Evolutionary conservation across 2,329 filamentous ascomycete genomes (phyloP), one percentile per base, ranked within the genome.

Genomic region (Juglanconis oblonga): DNA sequence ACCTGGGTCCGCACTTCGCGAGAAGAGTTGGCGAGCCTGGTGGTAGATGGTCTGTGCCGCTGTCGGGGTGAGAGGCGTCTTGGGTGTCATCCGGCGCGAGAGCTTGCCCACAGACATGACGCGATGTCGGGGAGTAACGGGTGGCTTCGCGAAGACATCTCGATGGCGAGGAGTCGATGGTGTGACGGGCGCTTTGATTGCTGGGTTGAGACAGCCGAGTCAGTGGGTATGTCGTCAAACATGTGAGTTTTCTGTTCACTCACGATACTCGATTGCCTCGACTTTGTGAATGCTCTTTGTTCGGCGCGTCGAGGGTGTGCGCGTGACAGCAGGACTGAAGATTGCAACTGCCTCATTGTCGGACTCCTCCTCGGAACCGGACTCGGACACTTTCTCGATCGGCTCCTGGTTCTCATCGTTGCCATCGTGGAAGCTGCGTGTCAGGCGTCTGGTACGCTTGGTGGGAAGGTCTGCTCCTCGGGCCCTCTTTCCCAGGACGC

Each of bases 11-110:
- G 89, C 86, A 64, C 90, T 90, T 53, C 92, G 87, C 6, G 90
- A 87, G 70, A 99, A 99, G 3, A 96, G 76, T 69, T 97, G 92
- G 35, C 94, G 87, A 14, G 92, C 95, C 62, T 88, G 83, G 64
- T 95, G 92, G 74, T 97, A 98, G 42, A 97, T 81, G 0, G 92
- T 95, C 57, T 87, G 86, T 29, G 83, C 78, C 10, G 85, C 79
- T 33, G 85, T 83, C 11, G 91, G 89, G 6, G 90, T 90, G 38
- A 82, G 78, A 10, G 89, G 89, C 11, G 91, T 91, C 65, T 88
- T 86, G 24, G 91, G 90, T 47, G 92, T 96, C 67, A 88, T 79
- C 58, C 93, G 89, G 65, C 91, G 93, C 68, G 89, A 84, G 40
- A 91, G 81, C 69, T 86, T 90, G 64, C 88, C 90, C 40, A 84